Evolutionary conservation across 331 rosid species (phyloP).

Genomic region (Saraca asoca): DNA sequence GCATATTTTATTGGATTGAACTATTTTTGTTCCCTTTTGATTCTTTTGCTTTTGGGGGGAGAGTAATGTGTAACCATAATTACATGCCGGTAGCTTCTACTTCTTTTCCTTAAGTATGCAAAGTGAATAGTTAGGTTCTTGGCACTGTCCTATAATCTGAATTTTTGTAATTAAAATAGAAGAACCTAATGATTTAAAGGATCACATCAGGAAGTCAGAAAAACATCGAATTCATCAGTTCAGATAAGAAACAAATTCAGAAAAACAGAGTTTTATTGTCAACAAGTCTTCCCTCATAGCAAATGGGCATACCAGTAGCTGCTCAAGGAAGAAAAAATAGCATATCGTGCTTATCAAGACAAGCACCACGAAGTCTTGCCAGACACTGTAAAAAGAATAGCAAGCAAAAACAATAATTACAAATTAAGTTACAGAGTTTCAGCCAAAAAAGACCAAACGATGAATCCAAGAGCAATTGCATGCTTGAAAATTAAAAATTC

Average conservation of each 20-base stretch:
- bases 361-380: conserved; percentile 99
- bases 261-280: conserved; percentile 18
- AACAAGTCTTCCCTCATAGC: conserved; percentile 27
- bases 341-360: conserved; percentile 89
- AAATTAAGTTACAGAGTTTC: conserved; percentile 10
- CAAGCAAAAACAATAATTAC: conserved; percentile 29
- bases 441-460: neutral
- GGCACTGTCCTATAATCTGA: neutral
- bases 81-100: conserved; percentile 2
- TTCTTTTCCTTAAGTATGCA: neutral
- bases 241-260: neutral
- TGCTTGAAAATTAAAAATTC: conserved; percentile 22
- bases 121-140: too few species aligned
- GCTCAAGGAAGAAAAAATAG: conserved; percentile 97
- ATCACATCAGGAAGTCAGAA: neutral
- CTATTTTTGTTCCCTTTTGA: neutral
- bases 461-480: conserved; percentile 18
- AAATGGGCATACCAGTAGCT: conserved; percentile 81
- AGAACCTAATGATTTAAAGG: conserved; percentile 17
- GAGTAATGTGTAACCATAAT: neutral
- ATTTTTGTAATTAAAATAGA: neutral
- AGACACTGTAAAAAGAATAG: conserved; percentile 55
- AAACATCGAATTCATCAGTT: too few species aligned
- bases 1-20: neutral
- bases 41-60: neutral